Evolutionary conservation across 2,329 filamentous ascomycete genomes (phyloP).

Genomic region (Apiospora koreana): DNA sequence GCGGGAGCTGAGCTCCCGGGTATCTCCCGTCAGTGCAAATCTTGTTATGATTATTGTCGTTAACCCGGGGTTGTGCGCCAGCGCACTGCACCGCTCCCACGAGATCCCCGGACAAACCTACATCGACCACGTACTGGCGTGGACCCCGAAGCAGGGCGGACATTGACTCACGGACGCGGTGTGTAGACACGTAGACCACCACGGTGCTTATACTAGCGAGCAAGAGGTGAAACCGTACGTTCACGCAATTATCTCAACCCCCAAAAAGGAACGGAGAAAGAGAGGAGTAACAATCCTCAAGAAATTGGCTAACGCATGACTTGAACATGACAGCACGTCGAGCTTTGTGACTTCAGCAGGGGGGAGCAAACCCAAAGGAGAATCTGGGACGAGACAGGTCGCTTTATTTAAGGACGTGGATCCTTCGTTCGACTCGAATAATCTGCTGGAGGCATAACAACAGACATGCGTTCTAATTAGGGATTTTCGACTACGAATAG

Average conservation of each 20-base stretch:
- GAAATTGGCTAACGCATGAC: neutral
- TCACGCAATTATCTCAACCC: neutral
- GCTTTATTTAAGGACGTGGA: conserved; percentile 10
- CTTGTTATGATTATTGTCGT: conserved; percentile 20
- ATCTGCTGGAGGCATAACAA: neutral
- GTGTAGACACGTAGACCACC: conserved; percentile 17
- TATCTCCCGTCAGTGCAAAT: neutral
- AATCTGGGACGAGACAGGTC: conserved; percentile 21
- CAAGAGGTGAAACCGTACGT: neutral
- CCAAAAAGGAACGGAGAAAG: neutral
- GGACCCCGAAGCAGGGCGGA: conserved; percentile 15
- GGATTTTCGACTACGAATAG: too few species aligned
- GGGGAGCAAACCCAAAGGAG: conserved; percentile 15
- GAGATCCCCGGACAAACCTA: neutral
- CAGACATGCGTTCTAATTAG: too few species aligned
- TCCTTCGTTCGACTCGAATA: neutral
- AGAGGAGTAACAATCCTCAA: neutral
- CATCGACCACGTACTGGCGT: conserved; percentile 12
- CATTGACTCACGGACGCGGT: conserved; percentile 20
- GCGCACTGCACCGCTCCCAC: conserved; percentile 21
- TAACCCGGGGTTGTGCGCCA: conserved; percentile 21
- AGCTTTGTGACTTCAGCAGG: conserved; percentile 15
- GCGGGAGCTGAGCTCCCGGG: conserved; percentile 14
- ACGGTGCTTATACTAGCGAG: conserved; percentile 11
- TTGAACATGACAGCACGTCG: neutral